Evolutionary conservation across 73 alveolate genomes (phyloP), one percentile per base, ranked within the genome.

Genomic region (Paramecium pentaurelia): DNA sequence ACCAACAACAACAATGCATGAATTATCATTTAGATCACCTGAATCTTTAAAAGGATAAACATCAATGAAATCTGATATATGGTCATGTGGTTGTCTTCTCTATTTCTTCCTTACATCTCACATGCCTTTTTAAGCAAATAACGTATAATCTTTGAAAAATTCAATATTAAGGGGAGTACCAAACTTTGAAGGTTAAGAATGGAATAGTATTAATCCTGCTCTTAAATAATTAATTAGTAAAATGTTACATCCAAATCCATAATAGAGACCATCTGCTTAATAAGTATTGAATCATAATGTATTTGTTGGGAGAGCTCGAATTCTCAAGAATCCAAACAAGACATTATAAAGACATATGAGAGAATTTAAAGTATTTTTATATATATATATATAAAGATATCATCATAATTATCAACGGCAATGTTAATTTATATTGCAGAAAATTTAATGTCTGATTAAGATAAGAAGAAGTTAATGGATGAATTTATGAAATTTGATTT

Each of bases 31-130:
- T 49, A 40, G 30, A 45, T 34, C 91, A 45, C 91, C 91, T 80
- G 91, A 80, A 27, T 11, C 71, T 32, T 3, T 80, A 1, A 80
- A 47, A 28, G 91, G 91, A 1, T 3, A 22, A 10, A 16, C 3
- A 10, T 4, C 71, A 0, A 47, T 11, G 45, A 18, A 80, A 80
- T 80, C 91, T 27, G 91, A 80, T 12, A 80, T 80, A 20, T 80
- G 91, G 91, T 22, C 91, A 25, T 80, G 91, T 80, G 91, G 91
- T 27, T 80, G 91, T 80, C 58, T 80, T 32, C 73, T 80, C 44
- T 80, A 80, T 49, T 80, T 80, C 38, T 49, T 80, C 45, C 58
- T 80, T 1, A 80, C 77, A 20, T 80, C 77, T 27, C 71, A 40
- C 38, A 80, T 80, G 91, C 91, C 91, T 10, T 80, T 80, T 45